Conservation (phyloP, 177 flowering plant species). For the Vitis hybrid region DNA sequence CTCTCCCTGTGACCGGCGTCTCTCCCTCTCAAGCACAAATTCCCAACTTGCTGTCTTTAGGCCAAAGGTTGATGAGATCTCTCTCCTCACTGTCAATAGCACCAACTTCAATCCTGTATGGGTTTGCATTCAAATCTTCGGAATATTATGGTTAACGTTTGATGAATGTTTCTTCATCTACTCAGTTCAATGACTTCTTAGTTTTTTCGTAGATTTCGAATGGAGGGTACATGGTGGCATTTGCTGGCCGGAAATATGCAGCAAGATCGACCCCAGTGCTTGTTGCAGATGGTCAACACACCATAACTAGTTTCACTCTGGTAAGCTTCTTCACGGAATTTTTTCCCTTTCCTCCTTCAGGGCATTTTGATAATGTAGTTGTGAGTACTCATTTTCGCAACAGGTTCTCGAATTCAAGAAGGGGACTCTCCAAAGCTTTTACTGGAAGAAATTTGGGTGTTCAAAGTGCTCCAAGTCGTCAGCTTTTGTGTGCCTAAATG, state of each 20-base stretch:
- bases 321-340: conserved; percentile 30
- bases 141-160: too few species aligned
- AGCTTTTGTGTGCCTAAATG: conserved; percentile 40
- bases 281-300: conserved; percentile 50
- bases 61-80: conserved; percentile 78
- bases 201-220: conserved; percentile 23
- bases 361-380: too few species aligned
- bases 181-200: neutral
- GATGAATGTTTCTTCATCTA: too few species aligned
- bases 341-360: neutral
- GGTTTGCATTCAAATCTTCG: neutral
- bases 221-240: conserved; percentile 78
- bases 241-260: conserved; percentile 80
- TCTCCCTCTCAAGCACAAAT: conserved; percentile 33
- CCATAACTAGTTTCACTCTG: conserved; percentile 66
- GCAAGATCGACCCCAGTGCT: conserved; percentile 67
- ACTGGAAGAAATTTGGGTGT: conserved; percentile 69
- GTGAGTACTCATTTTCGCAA: neutral
- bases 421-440: conserved; percentile 66
- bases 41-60: conserved; percentile 71
- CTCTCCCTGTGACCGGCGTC: conserved; percentile 81
- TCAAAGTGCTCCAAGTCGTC: conserved; percentile 36
- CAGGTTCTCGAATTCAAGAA: conserved; percentile 76
- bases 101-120: conserved; percentile 49
- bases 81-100: conserved; percentile 71